Evolutionary conservation across 2,329 filamentous ascomycete species (phyloP).

Genomic region (Pseudogymnoascus sp.): DNA sequence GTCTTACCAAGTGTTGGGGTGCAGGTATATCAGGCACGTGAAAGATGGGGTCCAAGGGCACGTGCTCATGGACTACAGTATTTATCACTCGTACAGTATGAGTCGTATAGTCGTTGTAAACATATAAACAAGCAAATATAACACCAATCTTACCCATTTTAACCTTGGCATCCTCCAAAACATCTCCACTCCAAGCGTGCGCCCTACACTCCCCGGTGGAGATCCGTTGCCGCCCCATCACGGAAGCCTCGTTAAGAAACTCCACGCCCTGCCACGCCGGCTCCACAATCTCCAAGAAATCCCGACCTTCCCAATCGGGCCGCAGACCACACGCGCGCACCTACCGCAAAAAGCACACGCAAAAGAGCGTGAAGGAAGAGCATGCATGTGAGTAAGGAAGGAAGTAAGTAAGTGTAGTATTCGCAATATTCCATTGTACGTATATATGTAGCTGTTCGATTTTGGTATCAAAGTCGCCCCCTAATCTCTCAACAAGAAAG

Average conservation of each 20-base stretch:
- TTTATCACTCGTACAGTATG: not conserved
- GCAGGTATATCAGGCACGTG: not conserved
- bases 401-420: not conserved
- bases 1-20: not conserved
- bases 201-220: not conserved
- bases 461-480: slow-evolving; percentile 3
- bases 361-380: not conserved
- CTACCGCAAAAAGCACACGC: not conserved
- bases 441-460: slow-evolving; percentile 4
- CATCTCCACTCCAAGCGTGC: not conserved
- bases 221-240: not conserved
- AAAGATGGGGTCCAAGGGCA: not conserved
- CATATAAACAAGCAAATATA: not conserved
- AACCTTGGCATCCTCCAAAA: not conserved
- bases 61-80: not conserved
- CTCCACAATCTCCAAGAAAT: not conserved
- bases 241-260: not conserved
- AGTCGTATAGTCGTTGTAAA: not conserved
- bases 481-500: not conserved
- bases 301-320: not conserved
- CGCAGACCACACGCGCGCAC: not conserved
- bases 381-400: too few relatives aligned
- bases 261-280: not conserved
- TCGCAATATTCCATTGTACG: slow-evolving; percentile 4
- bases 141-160: not conserved